Base-by-base conservation (phyloP, 106 monocot species). In the Allium cepa region DNA sequence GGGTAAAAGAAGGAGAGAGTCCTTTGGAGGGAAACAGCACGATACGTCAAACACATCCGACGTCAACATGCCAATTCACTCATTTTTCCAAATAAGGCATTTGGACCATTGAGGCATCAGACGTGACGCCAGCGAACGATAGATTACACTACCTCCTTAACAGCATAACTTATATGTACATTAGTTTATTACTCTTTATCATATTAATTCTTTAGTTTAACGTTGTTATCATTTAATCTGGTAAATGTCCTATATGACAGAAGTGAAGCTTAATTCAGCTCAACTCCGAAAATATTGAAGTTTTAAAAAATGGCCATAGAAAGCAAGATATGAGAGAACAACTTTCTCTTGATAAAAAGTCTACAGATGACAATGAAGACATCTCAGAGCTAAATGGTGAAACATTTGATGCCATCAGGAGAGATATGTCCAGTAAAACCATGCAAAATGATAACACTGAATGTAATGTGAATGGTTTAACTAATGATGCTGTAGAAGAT, bases 221-320 rank as follows among this genome's bases (percentile, higher is more conserved):
- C 26, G 9, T 14, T 18, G 8, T 12, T 48, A 11, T 67, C 65
- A 11, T 69, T 77, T 68, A 7, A 64, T 68, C 77, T 83, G 88
- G 88, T 93, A 49, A 93, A 93, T 75, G 76, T 93, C 7, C 75
- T 93, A 92, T 67, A 88, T 77, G 27, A 59, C 92, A n/a, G 81
- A 80, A 64, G 79, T 83, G 17, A 58, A 52, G 14, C 53, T 77
- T 53, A 12, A 9, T 10, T 8, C 50, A 14, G 0, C 47, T 46
- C 70, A 81, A 45, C 65, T 79, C 51, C 8, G 28, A 49, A 49
- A 64, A 81, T 66, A 81, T 93, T 55, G 57, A 81, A 59, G 52
- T 63, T n/a, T 16, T 85, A 74, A 93, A 80, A 78, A 79, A 66
- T 60, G 69, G 58, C 67, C 78, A 83, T 15, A 71, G 27, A 59